Percentiles rank a stretch among this genome's conserved stretches.
phyloP scores from a whole-genome alignment of 2,329 filamentous ascomycete species.

The Cladosporium sp. region DNA sequence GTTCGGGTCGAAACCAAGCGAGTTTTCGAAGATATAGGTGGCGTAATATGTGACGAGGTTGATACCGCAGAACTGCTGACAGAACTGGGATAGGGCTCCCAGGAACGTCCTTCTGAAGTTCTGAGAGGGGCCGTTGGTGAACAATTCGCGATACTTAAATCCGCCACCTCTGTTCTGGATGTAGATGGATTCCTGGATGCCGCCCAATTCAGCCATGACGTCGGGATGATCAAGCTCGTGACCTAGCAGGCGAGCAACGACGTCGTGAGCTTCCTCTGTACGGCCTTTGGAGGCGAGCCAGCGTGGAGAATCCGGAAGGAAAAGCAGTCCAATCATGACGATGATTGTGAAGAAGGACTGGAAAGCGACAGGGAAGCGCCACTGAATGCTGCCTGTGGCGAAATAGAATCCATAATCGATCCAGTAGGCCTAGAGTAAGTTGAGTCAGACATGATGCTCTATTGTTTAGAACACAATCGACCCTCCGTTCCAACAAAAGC shows the following conservation, averaged over 20 bases:
- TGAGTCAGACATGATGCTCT: background rate
- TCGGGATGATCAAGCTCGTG: constrained; percentile 8
- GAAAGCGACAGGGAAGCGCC: constrained; percentile 22
- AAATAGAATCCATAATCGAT: constrained; percentile 44
- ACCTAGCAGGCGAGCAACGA: constrained; percentile 18
- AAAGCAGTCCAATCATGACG: constrained; percentile 21
- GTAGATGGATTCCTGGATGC: constrained; percentile 20
- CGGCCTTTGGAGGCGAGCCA: constrained; percentile 23
- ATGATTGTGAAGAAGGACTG: constrained; percentile 23
- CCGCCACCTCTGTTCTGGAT: constrained; percentile 18
- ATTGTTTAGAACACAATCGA: background rate
- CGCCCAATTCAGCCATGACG: constrained; percentile 14
- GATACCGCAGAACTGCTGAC: constrained; percentile 20
- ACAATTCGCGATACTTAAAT: constrained; percentile 19
- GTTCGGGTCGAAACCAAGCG: constrained; percentile 28
- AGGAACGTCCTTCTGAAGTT: constrained; percentile 18
- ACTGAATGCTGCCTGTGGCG: constrained; percentile 13
- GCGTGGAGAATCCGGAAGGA: constrained; percentile 24
- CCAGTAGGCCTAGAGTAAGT: constrained; percentile 44
- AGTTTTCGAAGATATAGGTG: constrained; percentile 26
- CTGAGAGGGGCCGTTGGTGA: constrained; percentile 18
- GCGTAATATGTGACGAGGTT: constrained; percentile 23
- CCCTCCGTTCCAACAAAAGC: background rate
- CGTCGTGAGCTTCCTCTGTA: constrained; percentile 19
- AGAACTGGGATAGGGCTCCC: constrained; percentile 17